These are phyloP conservation scores for Pythium rishiriense DNA, from an alignment of 352 stramenopile genomes.

Conservation along the genomic window DNA sequence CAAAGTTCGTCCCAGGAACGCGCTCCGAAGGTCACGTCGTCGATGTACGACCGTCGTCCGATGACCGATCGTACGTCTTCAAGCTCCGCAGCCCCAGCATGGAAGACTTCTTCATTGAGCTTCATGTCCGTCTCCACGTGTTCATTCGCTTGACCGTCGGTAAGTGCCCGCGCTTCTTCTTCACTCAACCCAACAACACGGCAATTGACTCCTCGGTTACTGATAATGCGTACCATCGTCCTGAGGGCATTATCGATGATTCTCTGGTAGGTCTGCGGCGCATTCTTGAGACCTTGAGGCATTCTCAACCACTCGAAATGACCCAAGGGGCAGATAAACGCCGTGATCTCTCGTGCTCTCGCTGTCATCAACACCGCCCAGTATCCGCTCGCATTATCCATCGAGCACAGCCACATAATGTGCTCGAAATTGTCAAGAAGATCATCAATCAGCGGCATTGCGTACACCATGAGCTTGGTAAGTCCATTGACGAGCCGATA, in stretches of 20 bases:
- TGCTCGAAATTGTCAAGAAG: constrained; percentile 6
- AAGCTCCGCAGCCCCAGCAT: not conserved
- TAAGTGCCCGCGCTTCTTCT: not conserved
- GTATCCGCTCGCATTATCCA: constrained; percentile 6
- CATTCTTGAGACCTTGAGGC: constrained; percentile 4
- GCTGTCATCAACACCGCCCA: not conserved
- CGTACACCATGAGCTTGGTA: constrained; percentile 15
- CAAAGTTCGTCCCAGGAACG: constrained; percentile 21
- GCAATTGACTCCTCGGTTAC: not conserved
- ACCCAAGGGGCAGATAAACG: constrained; percentile 15
- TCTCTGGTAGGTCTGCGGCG: constrained; percentile 24
- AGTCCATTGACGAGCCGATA: constrained; percentile 16
- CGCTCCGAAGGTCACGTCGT: constrained; percentile 24
- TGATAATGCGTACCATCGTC: not conserved
- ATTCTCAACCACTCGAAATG: constrained; percentile 28
- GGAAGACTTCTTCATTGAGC: constrained; percentile 2
- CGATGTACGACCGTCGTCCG: constrained; percentile 29
- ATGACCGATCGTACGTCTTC: not conserved
- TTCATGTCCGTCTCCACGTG: constrained; percentile 2
- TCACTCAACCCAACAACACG: not conserved
- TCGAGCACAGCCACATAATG: constrained; percentile 5
- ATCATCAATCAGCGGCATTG: constrained; percentile 13
- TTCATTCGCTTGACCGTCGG: not conserved
- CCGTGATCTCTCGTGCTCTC: constrained; percentile 2
- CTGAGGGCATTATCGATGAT: constrained; percentile 18